A percentile compares a stretch with the other conserved stretches of the same genome.
Evolutionary conservation across 305 asterid genomes (phyloP).

Genomic region (Fraxinus floribunda): DNA sequence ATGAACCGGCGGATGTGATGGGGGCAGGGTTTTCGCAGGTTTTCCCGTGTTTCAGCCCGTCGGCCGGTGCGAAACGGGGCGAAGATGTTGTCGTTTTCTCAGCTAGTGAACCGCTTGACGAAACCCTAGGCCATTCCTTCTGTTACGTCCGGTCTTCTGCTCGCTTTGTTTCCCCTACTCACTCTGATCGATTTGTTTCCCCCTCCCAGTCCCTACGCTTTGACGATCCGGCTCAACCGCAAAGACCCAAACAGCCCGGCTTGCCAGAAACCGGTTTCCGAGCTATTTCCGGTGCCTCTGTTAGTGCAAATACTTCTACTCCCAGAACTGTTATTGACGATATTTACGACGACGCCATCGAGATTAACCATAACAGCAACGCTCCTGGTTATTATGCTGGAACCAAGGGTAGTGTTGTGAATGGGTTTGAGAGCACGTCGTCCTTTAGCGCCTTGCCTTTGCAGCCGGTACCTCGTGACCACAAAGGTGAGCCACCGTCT

Average conservation of each 20-base stretch:
- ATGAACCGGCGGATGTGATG: conserved; percentile 89
- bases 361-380: conserved; percentile 26
- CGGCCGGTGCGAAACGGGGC: conserved; percentile 57
- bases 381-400: conserved; percentile 51
- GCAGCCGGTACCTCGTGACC: conserved; percentile 85
- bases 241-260: conserved; percentile 46
- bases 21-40: conserved; percentile 96
- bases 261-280: conserved; percentile 72
- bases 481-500: conserved; percentile 49
- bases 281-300: conserved; percentile 92
- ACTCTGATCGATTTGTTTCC: conserved; percentile 87
- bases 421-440: conserved; percentile 84
- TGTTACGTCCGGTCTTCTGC: conserved; percentile 97
- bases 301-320: conserved; percentile 79
- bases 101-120: conserved; percentile 70
- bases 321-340: conserved; percentile 79
- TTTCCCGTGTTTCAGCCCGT: conserved; percentile 85
- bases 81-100: conserved; percentile 61
- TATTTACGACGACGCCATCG: conserved; percentile 47
- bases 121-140: conserved; percentile 97
- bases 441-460: conserved; percentile 84
- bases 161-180: conserved; percentile 79
- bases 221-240: conserved; percentile 50
- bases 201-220: conserved; percentile 92
- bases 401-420: conserved; percentile 46